Conservation (phyloP, 768 basidiomycete species). For the Pleurotus cornucopiae region DNA sequence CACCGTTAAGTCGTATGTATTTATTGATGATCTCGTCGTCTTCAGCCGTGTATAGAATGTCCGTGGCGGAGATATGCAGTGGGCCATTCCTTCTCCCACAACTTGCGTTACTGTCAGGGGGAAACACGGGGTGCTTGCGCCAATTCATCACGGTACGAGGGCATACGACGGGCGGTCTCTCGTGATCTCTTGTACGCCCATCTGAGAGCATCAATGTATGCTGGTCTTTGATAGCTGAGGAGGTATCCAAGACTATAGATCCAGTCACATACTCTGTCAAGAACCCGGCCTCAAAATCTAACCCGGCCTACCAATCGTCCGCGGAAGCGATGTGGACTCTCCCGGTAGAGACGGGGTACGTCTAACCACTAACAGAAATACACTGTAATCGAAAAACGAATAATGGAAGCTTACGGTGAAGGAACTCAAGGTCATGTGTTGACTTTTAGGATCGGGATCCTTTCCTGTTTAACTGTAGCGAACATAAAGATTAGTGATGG, state of each 20-base stretch:
- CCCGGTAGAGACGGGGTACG: constrained; percentile 46
- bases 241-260: neutral
- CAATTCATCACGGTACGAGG: neutral
- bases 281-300: constrained; percentile 42
- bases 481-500: too few relatives aligned
- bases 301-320: constrained; percentile 28
- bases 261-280: constrained; percentile 34
- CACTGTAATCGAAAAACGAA: too few relatives aligned
- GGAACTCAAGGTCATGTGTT: too few relatives aligned
- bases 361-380: constrained; percentile 14
- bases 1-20: constrained; percentile 1
- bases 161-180: constrained; percentile 48
- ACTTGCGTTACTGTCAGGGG: neutral
- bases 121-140: neutral
- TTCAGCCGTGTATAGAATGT: neutral
- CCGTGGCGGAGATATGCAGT: neutral
- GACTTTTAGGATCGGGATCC: too few relatives aligned
- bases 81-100: constrained; percentile 2
- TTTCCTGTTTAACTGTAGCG: too few relatives aligned
- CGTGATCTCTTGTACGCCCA: constrained; percentile 54
- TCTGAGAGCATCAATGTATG: constrained; percentile 40
- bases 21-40: constrained; percentile 6
- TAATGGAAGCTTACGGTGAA: too few relatives aligned
- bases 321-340: constrained; percentile 44
- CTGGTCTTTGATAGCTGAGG: constrained; percentile 21